Evolutionary conservation across 495 filamentous ascomycete genomes (phyloP), one percentile per base, ranked within the genome.

Genomic region (Pyrenopolyporus hunteri): DNA sequence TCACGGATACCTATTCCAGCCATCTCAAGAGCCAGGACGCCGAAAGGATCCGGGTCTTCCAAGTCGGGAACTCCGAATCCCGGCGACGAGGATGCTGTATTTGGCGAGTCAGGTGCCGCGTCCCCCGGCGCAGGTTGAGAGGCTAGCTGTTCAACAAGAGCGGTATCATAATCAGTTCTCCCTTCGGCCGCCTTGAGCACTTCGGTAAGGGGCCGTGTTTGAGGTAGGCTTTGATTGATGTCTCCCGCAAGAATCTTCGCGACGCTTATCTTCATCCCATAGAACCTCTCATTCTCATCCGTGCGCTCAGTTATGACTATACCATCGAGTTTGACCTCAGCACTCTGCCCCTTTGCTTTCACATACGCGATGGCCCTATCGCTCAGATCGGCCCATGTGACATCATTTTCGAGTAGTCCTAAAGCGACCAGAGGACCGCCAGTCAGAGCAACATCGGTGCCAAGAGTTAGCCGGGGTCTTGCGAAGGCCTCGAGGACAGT

Each of bases 251-350:
- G 74, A 52, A 97, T 93, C 57, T 97, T 90, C 14, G 80, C 78
- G n/a, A 91, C 89, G 10, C 83, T 79, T 39, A 95, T 81, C 36
- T 81, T 83, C 69, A 89, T 79, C 16, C 84, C 83, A 72, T 94
- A 97, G 65, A 95, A 96, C 4, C 85, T 80, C 70, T 92, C 92
- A 71, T 97, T 97, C 75, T 96, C 92, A 66, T 96, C 92, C 2
- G 82, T 85, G 14, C 92, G 84, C 71, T 97, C 92, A 46, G 89
- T 87, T 54, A 97, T 79, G 48, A 94, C 79, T 0, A 91, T 94
- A 1, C 92, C 92, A 58, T 95, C 90, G 20, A 96, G 77, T 52
- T 89, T 88, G 8, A 93, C 88, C 13, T 89, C 87, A 20, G 90
- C 89, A 58, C 91, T 91, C 59, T 93, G 87, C 4, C 92, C 92